Base-by-base conservation (phyloP, 495 filamentous ascomycete species). In the Jackrogersella minutella region DNA sequence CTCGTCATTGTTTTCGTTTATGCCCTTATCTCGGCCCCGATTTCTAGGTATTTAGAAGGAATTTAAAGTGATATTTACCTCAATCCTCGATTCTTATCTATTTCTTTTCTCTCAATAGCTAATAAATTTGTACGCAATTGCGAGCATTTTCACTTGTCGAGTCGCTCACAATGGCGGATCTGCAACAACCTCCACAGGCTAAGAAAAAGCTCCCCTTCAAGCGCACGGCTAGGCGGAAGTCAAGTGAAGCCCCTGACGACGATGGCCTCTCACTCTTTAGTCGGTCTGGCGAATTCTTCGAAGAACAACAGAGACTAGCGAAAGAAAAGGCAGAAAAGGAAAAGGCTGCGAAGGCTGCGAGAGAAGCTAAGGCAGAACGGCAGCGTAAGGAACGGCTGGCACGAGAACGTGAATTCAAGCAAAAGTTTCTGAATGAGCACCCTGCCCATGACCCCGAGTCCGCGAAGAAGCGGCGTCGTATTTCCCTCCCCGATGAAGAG, bases 201-300 rank as follows among this genome's bases (percentile, higher is more conserved):
- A 91, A 88, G 79, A 82, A 80, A 52, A 81, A 82, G 0, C 82
- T 92, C 28, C 92, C 92, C 73, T 92, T 88, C 31, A 88, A 86
- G 72, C 87, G 88, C 24, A 81, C 84, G 0, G 88, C 82, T 76
- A 79, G 83, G 36, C 76, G 71, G n/a, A 83, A 74, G 39, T 77
- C 77, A 1, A 64, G 51, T 33, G 58, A 60, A 13, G 67, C 73
- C 14, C 34, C 22, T 39, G 79, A 81, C 21, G 76, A 76, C 8
- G 79, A 85, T 24, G 76, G 78, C 9, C 64, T 84, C 5, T 83
- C 88, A 16, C 84, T 93, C 40, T 93, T 92, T 69, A 85, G 86
- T 31, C 86, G 87, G 24, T 86, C 87, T 11, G 82, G 84, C 51
- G 86, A 90, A 58, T 83, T 85, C 1, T 91, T 88, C 62, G 83